Percentiles rank a stretch among this genome's conserved stretches.
Evolutionary conservation across 2,329 filamentous ascomycete species (phyloP).

Genomic region (Penicillium sp.): DNA sequence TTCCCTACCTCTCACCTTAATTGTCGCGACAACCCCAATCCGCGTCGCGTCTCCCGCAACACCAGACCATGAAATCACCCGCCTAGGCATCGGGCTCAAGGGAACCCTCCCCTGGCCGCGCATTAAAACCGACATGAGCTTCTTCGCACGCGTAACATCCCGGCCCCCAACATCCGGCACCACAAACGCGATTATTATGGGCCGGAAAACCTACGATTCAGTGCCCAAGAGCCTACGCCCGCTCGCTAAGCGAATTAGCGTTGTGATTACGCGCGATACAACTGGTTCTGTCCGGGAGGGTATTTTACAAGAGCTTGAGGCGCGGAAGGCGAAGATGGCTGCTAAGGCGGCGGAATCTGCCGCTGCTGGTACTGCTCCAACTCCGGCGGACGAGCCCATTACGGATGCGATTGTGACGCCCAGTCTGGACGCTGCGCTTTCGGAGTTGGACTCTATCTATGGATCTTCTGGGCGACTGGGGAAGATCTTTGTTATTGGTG

Average conservation of each 20-base stretch:
- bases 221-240: slow-evolving; percentile 79
- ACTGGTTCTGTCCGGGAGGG: slow-evolving; percentile 29
- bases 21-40: slow-evolving; percentile 79
- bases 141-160: slow-evolving; percentile 88
- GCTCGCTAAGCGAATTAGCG: slow-evolving; percentile 75
- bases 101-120: slow-evolving; percentile 86
- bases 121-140: slow-evolving; percentile 87
- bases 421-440: slow-evolving; percentile 61
- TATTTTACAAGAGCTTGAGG: slow-evolving; percentile 37
- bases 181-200: slow-evolving; percentile 86
- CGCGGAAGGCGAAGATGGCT: slow-evolving; percentile 25
- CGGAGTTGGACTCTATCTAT: slow-evolving; percentile 32
- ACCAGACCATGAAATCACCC: slow-evolving; percentile 36
- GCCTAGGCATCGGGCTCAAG: slow-evolving; percentile 80
- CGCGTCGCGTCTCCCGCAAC: slow-evolving; percentile 41
- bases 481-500: slow-evolving; percentile 83
- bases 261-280: slow-evolving; percentile 67
- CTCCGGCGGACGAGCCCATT: slow-evolving; percentile 10
- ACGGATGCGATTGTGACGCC: slow-evolving; percentile 52
- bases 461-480: slow-evolving; percentile 41
- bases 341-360: slow-evolving; percentile 14
- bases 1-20: slow-evolving; percentile 70
- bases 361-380: neutral
- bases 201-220: slow-evolving; percentile 92
- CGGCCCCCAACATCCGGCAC: slow-evolving; percentile 40